phyloP scores from a whole-genome alignment of 2,329 filamentous ascomycete species.

The Diaporthe caulivora region DNA sequence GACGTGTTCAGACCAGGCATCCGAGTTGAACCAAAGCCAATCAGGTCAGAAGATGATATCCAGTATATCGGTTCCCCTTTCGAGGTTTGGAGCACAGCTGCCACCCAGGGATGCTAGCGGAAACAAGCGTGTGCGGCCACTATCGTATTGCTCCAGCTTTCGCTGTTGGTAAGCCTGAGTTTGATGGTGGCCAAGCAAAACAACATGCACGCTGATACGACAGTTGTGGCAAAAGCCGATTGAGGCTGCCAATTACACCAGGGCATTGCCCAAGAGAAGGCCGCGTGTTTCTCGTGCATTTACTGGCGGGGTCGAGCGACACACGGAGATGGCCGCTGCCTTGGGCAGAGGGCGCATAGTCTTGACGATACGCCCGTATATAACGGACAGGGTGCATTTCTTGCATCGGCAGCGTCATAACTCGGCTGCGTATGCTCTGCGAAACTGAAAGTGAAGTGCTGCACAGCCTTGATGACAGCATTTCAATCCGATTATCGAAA shows the following conservation, averaged over 20 bases:
- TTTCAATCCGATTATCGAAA: background rate
- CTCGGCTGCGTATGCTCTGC: background rate
- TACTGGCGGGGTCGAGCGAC: slow-evolving; percentile 25
- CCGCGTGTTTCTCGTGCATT: slow-evolving; percentile 16
- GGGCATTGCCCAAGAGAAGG: background rate
- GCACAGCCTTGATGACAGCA: background rate
- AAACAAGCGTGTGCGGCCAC: background rate
- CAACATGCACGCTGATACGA: background rate
- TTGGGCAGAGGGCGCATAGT: background rate
- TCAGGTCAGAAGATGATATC: too few relatives aligned
- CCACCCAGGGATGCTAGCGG: background rate
- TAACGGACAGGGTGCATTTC: background rate
- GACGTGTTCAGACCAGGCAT: background rate
- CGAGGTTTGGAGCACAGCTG: background rate
- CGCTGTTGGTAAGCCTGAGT: background rate
- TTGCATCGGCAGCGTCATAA: background rate
- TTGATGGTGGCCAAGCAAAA: background rate
- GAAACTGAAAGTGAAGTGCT: background rate
- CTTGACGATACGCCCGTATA: background rate
- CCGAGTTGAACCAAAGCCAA: background rate
- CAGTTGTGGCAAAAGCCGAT: background rate
- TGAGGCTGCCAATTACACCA: slow-evolving; percentile 6
- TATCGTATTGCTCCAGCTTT: background rate
- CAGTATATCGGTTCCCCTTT: background rate
- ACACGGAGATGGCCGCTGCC: slow-evolving; percentile 11